Evolutionary conservation across 2,329 filamentous ascomycete genomes (phyloP).

Genomic region (Xylariaceae sp.): DNA sequence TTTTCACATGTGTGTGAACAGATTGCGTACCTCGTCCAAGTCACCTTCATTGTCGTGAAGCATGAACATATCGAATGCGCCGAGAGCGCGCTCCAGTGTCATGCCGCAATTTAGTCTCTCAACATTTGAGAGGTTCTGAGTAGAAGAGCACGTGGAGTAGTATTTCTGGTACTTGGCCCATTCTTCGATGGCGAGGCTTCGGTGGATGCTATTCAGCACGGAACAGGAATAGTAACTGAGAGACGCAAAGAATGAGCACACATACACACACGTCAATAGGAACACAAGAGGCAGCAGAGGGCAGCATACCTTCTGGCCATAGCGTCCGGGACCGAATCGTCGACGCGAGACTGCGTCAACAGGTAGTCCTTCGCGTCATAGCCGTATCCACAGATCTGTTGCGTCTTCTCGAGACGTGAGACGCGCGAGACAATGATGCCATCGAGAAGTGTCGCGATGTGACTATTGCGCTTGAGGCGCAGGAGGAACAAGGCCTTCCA

Average conservation of each 20-base stretch:
- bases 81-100: conserved; percentile 66
- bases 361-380: conserved; percentile 88
- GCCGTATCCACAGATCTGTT: conserved; percentile 65
- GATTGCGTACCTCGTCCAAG: conserved; percentile 55
- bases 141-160: conserved; percentile 24
- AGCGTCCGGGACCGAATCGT: conserved; percentile 62
- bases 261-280: neutral
- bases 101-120: conserved; percentile 44
- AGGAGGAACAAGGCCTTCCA: conserved; percentile 69
- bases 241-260: neutral
- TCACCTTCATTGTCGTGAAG: conserved; percentile 68
- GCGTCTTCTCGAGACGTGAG: conserved; percentile 63
- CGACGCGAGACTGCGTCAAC: conserved; percentile 56
- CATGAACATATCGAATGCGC: conserved; percentile 86
- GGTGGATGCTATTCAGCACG: conserved; percentile 73
- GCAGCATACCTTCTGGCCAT: conserved; percentile 51
- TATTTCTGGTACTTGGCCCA: conserved; percentile 57
- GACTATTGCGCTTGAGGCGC: conserved; percentile 48
- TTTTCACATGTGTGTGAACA: too few species aligned
- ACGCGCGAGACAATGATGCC: conserved; percentile 66
- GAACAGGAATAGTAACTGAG: conserved; percentile 65
- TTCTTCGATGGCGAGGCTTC: conserved; percentile 69
- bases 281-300: neutral
- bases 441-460: conserved; percentile 54
- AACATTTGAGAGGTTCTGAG: conserved; percentile 24